Evolutionary conservation across 2,329 filamentous ascomycete species (phyloP), one percentile per base, ranked within the genome.

Genomic region (Colletotrichum incanum): DNA sequence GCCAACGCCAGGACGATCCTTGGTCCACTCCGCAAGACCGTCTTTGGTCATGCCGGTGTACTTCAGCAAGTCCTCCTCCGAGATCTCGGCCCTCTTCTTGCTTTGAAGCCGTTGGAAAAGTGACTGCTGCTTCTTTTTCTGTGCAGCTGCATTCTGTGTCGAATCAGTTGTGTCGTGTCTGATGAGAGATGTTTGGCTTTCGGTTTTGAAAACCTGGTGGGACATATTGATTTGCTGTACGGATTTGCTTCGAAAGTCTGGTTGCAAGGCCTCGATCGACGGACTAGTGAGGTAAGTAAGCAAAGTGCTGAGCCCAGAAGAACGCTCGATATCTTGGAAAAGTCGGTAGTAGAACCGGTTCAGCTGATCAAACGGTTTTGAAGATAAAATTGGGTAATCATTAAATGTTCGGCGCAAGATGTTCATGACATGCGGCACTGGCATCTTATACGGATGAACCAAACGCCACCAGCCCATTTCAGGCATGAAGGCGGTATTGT

Each of bases 61-160:
- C 72, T 83, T 84, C 39, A 77, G 61, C 37, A 85, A 73, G 69
- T 84, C 83, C 12, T 81, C 82, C 70, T 85, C 82, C 71, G 78
- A 80, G 56, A 82, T 78, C 28, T 75, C 74, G 47, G 76, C 74
- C 50, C 76, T 72, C 73, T 82, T 82, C 31, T 77, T 76, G 54
- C 77, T 77, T 60, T 79, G 76, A 66, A 75, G 77, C 52, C 78
- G 77, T 41, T 77, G 75, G 72, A 79, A 82, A 28, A 82, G 72
- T 7, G 78, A 78, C 60, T 77, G 78, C 43, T 81, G 78, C 11
- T 52, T 58, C 7, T 31, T 26, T 20, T 61, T 61, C 1, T 14
- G 12, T 2, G 20, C 41, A 1, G 20, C 26, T 34, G 2, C 1
- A 9, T 3, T 11, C 6, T 11, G 28, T n/a, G 28, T 61, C 1